phyloP scores from a whole-genome alignment of 2,329 filamentous ascomycete species.

The Ampelomyces quisqualis region DNA sequence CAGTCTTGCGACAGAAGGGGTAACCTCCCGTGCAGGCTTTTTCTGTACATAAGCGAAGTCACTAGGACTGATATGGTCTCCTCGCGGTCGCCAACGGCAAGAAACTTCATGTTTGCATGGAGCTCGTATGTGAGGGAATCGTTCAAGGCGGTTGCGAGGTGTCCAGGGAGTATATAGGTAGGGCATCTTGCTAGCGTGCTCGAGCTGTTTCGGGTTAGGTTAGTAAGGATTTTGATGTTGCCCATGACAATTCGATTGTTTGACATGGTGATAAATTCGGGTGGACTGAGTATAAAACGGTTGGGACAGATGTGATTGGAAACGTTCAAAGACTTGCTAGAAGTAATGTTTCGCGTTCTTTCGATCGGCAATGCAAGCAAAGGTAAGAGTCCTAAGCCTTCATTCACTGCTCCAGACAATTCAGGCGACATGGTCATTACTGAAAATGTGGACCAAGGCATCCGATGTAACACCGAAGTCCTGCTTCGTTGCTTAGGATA shows the following conservation, averaged over 20 bases:
- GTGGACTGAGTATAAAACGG: too few species aligned
- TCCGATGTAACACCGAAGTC: too few species aligned
- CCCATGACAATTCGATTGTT: not conserved
- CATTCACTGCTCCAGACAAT: not conserved
- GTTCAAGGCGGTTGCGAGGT: slow-evolving; percentile 2
- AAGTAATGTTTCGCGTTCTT: not conserved
- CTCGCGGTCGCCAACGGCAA: slow-evolving; percentile 6
- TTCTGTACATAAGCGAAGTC: slow-evolving; percentile 10
- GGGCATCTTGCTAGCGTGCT: not conserved
- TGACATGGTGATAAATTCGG: not conserved
- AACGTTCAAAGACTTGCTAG: not conserved
- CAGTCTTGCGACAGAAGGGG: slow-evolving; percentile 14
- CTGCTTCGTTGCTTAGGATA: too few species aligned
- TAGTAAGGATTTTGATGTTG: not conserved
- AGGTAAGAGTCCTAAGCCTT: not conserved
- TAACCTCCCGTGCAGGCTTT: too few species aligned
- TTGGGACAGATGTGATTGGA: too few species aligned
- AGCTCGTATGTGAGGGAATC: slow-evolving; percentile 12
- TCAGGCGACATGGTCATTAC: too few species aligned
- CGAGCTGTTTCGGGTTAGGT: not conserved
- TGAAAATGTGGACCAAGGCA: too few species aligned
- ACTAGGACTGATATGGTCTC: slow-evolving; percentile 19
- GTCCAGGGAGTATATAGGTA: slow-evolving; percentile 7
- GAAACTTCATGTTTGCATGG: slow-evolving; percentile 5
- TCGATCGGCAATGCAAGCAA: not conserved